Evolutionary conservation across 2,329 filamentous ascomycete genomes (phyloP), one percentile per base, ranked within the genome.

Genomic region (Verticillium zaregamsianum): DNA sequence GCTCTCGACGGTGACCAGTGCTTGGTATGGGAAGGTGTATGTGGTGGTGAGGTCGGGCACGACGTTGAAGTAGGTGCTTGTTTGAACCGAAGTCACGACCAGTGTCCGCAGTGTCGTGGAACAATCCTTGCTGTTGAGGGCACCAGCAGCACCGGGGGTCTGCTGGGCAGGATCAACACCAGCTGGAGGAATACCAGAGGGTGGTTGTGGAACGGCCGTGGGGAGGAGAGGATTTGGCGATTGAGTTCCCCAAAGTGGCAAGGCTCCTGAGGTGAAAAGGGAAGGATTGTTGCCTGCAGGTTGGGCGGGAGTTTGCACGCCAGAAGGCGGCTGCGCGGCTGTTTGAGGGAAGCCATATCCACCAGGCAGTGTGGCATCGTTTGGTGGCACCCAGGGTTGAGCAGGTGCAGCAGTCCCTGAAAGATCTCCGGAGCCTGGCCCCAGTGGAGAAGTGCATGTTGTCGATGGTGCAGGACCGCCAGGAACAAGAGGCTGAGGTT

Each of bases 21-120:
- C 59, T 55, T 65, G 61, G 25, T 61, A 65, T 8, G 64, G 64
- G 55, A 65, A 65, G 1, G 74, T 77, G 63, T 77, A 77, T 1
- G 77, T 78, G 5, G 76, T 79, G 2, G 76, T 78, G 35, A 70
- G 67, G 54, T 75, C 74, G 2, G 69, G 67, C 31, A 79, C 74
- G 56, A 77, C 59, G 35, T 79, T 79, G 61, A 72, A 71, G 73
- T 76, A 77, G 23, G 75, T 78, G 57, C 71, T 73, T 8, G 75
- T 78, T 23, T 72, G 67, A 3, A 76, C 62, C 8, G 65, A 65
- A 2, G 67, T 66, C 57, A 58, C 57, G 14, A 58, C 35, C 37
- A 58, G 11, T 25, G 57, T 58, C 20, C 28, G 28, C 23, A 40
- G 15, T 11, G 25, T 40, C 8, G 39, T 58, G 3, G 57, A 40